Conservation (phyloP, 108 stramenopile species). For the Pseudonitzschia multiseries region DNA sequence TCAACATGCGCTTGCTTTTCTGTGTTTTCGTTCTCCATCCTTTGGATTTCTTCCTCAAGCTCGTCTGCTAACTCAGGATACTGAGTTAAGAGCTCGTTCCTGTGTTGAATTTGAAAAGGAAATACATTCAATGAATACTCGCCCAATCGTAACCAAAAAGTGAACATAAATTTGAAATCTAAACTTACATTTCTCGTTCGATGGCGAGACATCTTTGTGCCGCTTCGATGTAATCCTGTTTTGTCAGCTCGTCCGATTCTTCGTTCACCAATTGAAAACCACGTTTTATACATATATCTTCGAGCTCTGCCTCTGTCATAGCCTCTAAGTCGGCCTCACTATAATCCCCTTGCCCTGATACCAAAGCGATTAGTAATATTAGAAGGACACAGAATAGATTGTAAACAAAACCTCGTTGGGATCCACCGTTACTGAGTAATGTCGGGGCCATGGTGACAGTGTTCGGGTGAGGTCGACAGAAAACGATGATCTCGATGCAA, state of each 20-base stretch:
- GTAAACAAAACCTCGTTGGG: not conserved
- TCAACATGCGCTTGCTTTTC: conserved; percentile 26
- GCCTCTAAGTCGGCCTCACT: conserved; percentile 49
- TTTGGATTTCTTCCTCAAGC: conserved; percentile 63
- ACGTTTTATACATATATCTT: conserved; percentile 67
- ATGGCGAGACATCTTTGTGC: conserved; percentile 77
- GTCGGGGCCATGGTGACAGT: not conserved
- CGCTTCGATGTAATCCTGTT: conserved; percentile 82
- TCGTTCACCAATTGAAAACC: conserved; percentile 72
- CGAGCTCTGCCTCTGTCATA: conserved; percentile 68
- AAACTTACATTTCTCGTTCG: conserved; percentile 72
- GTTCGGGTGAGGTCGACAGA: not conserved
- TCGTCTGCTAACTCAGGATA: conserved; percentile 74
- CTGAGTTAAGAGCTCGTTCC: conserved; percentile 67
- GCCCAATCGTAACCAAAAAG: not conserved
- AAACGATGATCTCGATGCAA: not conserved
- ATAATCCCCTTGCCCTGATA: conserved; percentile 18
- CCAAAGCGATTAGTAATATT: conserved; percentile 5
- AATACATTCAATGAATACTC: not conserved
- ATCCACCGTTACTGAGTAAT: not conserved
- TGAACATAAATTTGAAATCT: not conserved
- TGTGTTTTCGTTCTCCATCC: conserved; percentile 57
- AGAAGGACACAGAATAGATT: not conserved
- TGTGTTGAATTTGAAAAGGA: conserved; percentile 12
- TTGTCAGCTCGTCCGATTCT: conserved; percentile 44